phyloP scores from a whole-genome alignment of 768 basidiomycete species.

The Lentinula sp. region DNA sequence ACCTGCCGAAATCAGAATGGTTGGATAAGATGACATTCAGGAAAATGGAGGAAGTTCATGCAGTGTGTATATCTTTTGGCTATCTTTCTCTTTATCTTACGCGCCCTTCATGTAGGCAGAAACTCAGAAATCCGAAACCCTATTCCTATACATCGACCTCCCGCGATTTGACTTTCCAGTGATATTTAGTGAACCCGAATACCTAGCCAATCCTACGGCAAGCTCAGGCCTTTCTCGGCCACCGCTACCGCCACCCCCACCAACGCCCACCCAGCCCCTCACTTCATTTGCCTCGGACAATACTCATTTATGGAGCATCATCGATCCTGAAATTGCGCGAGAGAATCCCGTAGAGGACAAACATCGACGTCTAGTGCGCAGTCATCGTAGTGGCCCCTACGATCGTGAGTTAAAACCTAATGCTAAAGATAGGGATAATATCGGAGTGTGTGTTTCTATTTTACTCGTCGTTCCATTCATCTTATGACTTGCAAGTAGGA shows the following conservation, averaged over 20 bases:
- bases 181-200: conserved; percentile 77
- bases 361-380: conserved; percentile 88
- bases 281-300: conserved; percentile 57
- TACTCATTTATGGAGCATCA: conserved; percentile 71
- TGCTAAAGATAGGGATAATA: conserved; percentile 89
- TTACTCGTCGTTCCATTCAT: background rate
- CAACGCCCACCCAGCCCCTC: conserved; percentile 29
- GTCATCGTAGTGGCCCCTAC: conserved; percentile 91
- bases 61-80: conserved; percentile 40
- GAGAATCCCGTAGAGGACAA: conserved; percentile 99
- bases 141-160: conserved; percentile 95
- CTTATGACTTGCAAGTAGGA: conserved; percentile 38
- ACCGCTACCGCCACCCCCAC: conserved; percentile 20
- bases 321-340: conserved; percentile 85
- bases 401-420: conserved; percentile 96
- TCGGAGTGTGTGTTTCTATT: conserved; percentile 54
- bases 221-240: conserved; percentile 34
- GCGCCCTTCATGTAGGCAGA: conserved; percentile 52
- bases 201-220: conserved; percentile 24
- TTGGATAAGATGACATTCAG: conserved; percentile 89
- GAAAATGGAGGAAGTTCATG: conserved; percentile 92
- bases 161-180: conserved; percentile 98
- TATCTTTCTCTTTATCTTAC: background rate
- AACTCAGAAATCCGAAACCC: conserved; percentile 83
- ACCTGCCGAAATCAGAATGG: conserved; percentile 94